These are phyloP conservation scores for Entomortierella lignicola DNA, from an alignment of 192 early-diverging fungal species.

Conservation along the genomic window DNA sequence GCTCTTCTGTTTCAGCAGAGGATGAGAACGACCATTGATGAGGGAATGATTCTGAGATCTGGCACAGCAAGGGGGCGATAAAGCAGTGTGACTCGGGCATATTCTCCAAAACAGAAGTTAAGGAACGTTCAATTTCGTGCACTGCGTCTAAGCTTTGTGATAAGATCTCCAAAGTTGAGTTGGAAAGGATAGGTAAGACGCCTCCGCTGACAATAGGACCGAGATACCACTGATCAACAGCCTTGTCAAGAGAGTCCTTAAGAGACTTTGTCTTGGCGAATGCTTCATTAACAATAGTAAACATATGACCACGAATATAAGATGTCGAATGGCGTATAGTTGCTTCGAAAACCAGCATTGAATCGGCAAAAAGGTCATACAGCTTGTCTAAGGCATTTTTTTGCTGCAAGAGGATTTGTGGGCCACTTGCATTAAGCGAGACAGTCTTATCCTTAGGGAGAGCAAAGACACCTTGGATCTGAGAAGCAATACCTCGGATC, in stretches of 20 bases:
- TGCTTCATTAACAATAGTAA: slow-evolving; percentile 41
- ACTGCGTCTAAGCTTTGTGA: slow-evolving; percentile 34
- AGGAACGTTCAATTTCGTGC: slow-evolving; percentile 33
- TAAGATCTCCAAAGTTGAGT: slow-evolving; percentile 19
- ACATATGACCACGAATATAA: slow-evolving; percentile 21
- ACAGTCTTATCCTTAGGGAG: slow-evolving; percentile 29
- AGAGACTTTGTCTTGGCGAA: slow-evolving; percentile 44
- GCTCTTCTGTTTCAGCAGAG: background rate
- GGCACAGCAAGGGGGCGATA: slow-evolving; percentile 52
- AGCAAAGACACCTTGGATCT: slow-evolving; percentile 47
- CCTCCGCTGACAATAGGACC: slow-evolving; percentile 32
- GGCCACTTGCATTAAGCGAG: slow-evolving; percentile 21
- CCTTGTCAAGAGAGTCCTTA: slow-evolving; percentile 31
- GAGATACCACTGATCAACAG: slow-evolving; percentile 37
- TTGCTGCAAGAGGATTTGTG: slow-evolving; percentile 33
- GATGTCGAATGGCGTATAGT: slow-evolving; percentile 43
- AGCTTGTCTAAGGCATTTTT: slow-evolving; percentile 59
- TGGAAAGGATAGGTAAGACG: slow-evolving; percentile 26
- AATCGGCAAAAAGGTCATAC: slow-evolving; percentile 41
- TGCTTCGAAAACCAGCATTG: slow-evolving; percentile 47
- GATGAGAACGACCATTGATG: slow-evolving; percentile 13
- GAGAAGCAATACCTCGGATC: slow-evolving; percentile 24
- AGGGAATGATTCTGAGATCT: slow-evolving; percentile 52
- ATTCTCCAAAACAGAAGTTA: slow-evolving; percentile 21
- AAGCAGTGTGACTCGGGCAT: slow-evolving; percentile 51